Base-by-base conservation (phyloP, 75 land plant genomes). In the Pinus taeda region DNA sequence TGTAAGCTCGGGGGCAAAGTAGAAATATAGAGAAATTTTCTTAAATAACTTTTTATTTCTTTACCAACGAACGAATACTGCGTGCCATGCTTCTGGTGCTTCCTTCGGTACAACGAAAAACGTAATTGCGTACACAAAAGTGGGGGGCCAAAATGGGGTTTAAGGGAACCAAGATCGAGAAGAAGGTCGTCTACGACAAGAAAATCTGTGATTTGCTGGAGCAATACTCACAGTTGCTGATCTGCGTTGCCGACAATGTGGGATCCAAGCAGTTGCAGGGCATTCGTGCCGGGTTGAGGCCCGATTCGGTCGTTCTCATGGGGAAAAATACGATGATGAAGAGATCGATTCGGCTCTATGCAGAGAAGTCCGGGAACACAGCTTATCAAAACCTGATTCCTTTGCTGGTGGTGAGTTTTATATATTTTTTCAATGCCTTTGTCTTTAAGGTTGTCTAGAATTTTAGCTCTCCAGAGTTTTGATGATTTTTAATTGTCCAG, bases 291-390 rank as follows among this genome's bases (percentile, higher is more conserved):
- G 93, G 93, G 29, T 76, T 90, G 30, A 65, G 93, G 26, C 91
- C 91, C 11, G 93, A 90, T 39, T 90, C 93, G 33, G 61, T 88
- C 22, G 88, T 90, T 30, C 83, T 90, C 3, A 90, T 90, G 93
- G 93, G 93, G 6, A 90, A 90, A 86, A 90, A 90, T 65, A 90
- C 93, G 59, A 85, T 90, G 90, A 90, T 90, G 90, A 88, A 88
- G 82, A 69, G 93, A 20, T 80, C 88, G 18, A 84, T 88, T 39
- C 75, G 87, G 11, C 63, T 88, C 2, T 85, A 82, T 56, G 71
- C 89, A 39, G 93, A 91, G 82, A 86, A 84, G 76, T 80, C 93
- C n/a, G 93, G 93, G 0, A 89, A 91, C 77, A 24, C 59, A 36
- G 89, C 74, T 45, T 82, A 78, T 60, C 81, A 82, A 45, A 84